Conservation (phyloP, 805 yeast genomes). For the Kluyveromyces aestuarii region DNA sequence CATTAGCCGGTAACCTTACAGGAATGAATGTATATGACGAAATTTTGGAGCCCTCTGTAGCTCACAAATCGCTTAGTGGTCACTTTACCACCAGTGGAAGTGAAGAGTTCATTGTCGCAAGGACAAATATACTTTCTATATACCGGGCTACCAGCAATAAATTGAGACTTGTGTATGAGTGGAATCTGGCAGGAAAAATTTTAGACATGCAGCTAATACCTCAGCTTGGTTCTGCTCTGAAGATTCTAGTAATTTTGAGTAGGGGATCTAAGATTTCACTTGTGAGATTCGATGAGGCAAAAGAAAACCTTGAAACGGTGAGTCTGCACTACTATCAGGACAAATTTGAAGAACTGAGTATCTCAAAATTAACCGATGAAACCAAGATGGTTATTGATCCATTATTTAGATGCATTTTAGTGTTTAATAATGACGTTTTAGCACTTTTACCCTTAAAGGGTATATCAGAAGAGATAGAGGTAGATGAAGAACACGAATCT, state of each 20-base stretch:
- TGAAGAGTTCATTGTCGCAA: slow-evolving; percentile 57
- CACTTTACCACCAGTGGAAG: slow-evolving; percentile 32
- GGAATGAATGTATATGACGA: slow-evolving; percentile 74
- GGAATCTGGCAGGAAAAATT: slow-evolving; percentile 60
- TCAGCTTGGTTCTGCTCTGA: slow-evolving; percentile 41
- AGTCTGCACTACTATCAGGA: slow-evolving; percentile 85
- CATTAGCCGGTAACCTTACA: not conserved
- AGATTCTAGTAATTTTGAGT: slow-evolving; percentile 58
- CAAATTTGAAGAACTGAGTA: slow-evolving; percentile 42
- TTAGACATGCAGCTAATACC: slow-evolving; percentile 45
- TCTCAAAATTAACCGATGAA: slow-evolving; percentile 23
- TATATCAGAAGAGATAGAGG: slow-evolving; percentile 31
- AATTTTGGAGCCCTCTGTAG: slow-evolving; percentile 66
- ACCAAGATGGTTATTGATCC: slow-evolving; percentile 57
- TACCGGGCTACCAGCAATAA: slow-evolving; percentile 17
- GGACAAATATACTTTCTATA: slow-evolving; percentile 49
- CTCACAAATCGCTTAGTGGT: slow-evolving; percentile 49
- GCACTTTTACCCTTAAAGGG: slow-evolving; percentile 60
- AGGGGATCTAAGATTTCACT: slow-evolving; percentile 71
- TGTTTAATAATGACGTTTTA: slow-evolving; percentile 57
- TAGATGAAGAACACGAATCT: slow-evolving; percentile 12
- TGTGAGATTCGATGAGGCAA: slow-evolving; percentile 54
- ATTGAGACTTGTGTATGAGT: slow-evolving; percentile 47
- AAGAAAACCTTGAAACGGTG: slow-evolving; percentile 52
- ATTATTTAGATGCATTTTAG: slow-evolving; percentile 42